Evolutionary conservation across 2,329 filamentous ascomycete species (phyloP), one percentile per base, ranked within the genome.

Genomic region (Dactylellina sp.): DNA sequence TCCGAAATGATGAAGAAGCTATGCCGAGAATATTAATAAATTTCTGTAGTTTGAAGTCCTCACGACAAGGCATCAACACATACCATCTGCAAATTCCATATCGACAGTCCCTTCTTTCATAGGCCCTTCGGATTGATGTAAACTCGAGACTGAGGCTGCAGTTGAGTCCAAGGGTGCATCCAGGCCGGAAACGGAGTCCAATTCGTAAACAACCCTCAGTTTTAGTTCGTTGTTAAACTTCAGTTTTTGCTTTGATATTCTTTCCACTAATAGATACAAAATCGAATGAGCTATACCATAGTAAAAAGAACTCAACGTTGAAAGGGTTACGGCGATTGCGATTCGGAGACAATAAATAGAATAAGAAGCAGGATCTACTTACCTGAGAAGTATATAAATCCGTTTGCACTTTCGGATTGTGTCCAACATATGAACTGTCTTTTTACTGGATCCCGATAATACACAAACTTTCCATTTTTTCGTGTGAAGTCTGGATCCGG

Each of bases 341-440:
- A n/a, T n/a, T n/a, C n/a, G n/a, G n/a, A n/a, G 20, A 12, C 7
- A 2, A 7, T 50, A 12, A 16, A 50, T 2, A 47, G 16, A n/a
- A 22, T 20, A 47, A 32, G 22, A 28, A n/a, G n/a, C n/a, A n/a
- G n/a, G n/a, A n/a, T n/a, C 16, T 25, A 18, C 49, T 35, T 44
- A 66, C 62, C 59, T 25, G 35, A 57, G 12, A 66, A 66, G 6
- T 66, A 66, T 32, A 66, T 52, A 42, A 66, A 66, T 11, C 62
- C 42, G 11, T 66, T 66, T 16, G 39, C 42, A 1, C 25, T 42
- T 20, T 66, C 62, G 14, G 32, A 32, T n/a, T 42, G 56, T 0
- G 39, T 35, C 62, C 62, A 66, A 11, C 55, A 20, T 11, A 66
- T 20, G 12, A 66, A 52, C 12, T 50, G n/a, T 22, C 35, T 22